phyloP scores from a whole-genome alignment of 2,329 filamentous ascomycete species.

The Pyrenophora tritici-repentis region DNA sequence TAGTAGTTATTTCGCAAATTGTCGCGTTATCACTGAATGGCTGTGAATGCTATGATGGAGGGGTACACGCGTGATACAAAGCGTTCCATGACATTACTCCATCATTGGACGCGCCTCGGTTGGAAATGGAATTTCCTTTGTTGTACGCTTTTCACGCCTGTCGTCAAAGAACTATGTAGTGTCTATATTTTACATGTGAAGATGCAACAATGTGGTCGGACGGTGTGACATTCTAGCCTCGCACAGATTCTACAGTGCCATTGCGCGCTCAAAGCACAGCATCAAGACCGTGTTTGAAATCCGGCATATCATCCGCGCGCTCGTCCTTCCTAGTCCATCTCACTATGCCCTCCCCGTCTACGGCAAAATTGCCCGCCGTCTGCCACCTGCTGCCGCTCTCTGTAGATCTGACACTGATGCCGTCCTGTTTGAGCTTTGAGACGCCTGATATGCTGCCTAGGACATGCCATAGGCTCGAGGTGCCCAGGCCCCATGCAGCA shows the following conservation, averaged over 20 bases:
- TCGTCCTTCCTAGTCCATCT: slow-evolving; percentile 57
- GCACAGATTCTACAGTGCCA: background rate
- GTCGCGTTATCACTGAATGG: no score
- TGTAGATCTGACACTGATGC: slow-evolving; percentile 68
- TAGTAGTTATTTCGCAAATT: no score
- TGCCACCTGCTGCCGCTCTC: slow-evolving; percentile 73
- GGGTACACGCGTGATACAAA: background rate
- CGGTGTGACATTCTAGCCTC: background rate
- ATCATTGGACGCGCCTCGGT: no score
- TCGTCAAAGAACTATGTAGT: background rate
- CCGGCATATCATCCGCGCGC: slow-evolving; percentile 59
- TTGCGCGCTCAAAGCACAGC: slow-evolving; percentile 8
- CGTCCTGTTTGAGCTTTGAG: slow-evolving; percentile 63
- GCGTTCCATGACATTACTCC: no score
- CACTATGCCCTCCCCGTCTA: slow-evolving; percentile 59
- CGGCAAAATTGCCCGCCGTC: slow-evolving; percentile 67
- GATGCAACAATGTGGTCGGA: no score
- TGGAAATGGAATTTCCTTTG: no score
- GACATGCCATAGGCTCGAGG: slow-evolving; percentile 66
- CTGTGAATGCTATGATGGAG: background rate
- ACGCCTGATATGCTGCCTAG: slow-evolving; percentile 62
- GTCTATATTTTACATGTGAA: background rate
- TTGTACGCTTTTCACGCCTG: no score
- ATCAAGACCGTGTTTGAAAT: slow-evolving; percentile 57
- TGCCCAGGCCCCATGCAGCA: slow-evolving; percentile 68